Base-by-base conservation (phyloP, 306 rosid genomes). In the Vigna unguiculata region DNA sequence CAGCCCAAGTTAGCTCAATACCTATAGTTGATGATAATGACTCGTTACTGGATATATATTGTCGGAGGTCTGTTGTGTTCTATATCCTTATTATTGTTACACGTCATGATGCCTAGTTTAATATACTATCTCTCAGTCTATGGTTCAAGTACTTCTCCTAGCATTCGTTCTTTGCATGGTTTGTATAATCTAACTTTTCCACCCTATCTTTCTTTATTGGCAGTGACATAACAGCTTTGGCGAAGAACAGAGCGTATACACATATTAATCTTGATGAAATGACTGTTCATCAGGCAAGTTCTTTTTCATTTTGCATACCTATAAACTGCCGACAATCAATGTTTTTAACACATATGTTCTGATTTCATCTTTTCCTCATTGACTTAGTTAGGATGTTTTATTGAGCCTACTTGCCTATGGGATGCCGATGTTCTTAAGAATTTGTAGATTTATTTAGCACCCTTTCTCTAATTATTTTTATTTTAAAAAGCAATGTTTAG, bases 151-250 rank as follows among this genome's bases (percentile, higher is more conserved):
- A 32, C 63, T 70, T 52, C 17, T 59, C 34, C n/a, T 70, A 54
- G 62, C 73, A 20, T 25, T 74, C 14, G 57, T 54, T 75, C 47
- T 19, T 77, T 61, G 13, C 16, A 68, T 81, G 45, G 73, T 22
- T 51, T 81, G 21, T 40, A 70, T 51, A 52, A 69, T 41, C 81
- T 85, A 24, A 78, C 76, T 57, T 68, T 69, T 51, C 28, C 55
- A 62, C 55, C 40, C 40, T 13, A 66, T 45, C 11, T 22, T 71
- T 25, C 62, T 59, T 78, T 78, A 30, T 83, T 75, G 80, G 69
- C 86, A 94, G 98, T 83, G 98, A 94, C 82, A 94, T 94, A 81
- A 94, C 96, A 60, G 97, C 98, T 75, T 88, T 94, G 90, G 98
- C 98, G 58, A 94, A 89, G 87, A 96, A 91, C 87, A 90, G 90